Evolutionary conservation across 495 filamentous ascomycete genomes (phyloP), one percentile per base, ranked within the genome.

Genomic region (Saxophila tyrrhenica): DNA sequence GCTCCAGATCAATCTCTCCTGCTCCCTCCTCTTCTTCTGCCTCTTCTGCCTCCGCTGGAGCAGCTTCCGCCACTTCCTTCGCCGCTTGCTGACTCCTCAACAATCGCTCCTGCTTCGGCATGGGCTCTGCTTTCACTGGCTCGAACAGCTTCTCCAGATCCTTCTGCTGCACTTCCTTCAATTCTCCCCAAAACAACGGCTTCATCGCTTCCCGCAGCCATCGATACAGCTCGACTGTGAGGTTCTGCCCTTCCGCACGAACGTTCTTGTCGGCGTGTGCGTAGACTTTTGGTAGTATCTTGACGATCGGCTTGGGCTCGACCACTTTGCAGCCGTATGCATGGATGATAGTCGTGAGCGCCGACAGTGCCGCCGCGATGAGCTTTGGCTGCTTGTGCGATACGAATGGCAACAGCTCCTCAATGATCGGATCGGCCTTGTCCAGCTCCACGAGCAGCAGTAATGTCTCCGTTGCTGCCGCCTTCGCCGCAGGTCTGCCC

Each of bases 191-290:
- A 66, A 99, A 99, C 66, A 95, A 81, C 17, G 91, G 87, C 66
- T 99, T 99, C 78, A 99, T 97, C 1, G 90, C 94, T 52, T 99
- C 94, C 55, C 87, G 84, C 25, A 99, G 77, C 94, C 94, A 99
- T 66, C 94, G 76, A 69, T 97, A 99, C 43, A 99, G 79, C 62
- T 97, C 94, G 48, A 95, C 90, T 0, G 89, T 84, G 25, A 99
- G 74, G 59, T 85, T 89, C 48, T 92, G 91, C 24, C 88, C 87
- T 69, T 97, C 94, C 1, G 90, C 89, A 63, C 94, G 84, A 15
- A 99, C 94, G 65, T 96, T 97, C 69, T 99, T 99, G 75, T 99
- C 94, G 3, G 94, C 90, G 67, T 97, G 92, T 15, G 87, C 86
- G 60, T 95, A 99, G 19, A 83, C 83, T 66, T 94, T 95, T 0